phyloP scores from a whole-genome alignment of 2,329 filamentous ascomycete genomes.

The Verticillium tricorpus region DNA sequence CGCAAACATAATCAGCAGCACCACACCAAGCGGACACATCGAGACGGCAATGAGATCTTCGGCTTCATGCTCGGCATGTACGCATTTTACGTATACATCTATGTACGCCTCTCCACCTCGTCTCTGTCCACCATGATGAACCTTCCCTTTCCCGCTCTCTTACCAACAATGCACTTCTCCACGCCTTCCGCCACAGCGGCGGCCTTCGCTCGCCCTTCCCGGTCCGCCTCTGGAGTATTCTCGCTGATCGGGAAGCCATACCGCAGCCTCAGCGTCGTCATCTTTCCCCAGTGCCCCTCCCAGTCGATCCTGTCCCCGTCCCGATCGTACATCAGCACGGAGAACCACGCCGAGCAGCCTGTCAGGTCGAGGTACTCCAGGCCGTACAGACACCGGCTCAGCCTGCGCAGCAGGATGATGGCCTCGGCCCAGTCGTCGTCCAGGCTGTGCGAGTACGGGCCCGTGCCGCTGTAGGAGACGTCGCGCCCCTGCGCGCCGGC shows the following conservation, averaged over 20 bases:
- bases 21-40: background rate
- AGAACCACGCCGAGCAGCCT: conserved; percentile 53
- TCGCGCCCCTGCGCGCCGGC: conserved; percentile 35
- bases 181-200: conserved; percentile 33
- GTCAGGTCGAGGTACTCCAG: conserved; percentile 59
- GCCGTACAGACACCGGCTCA: conserved; percentile 51
- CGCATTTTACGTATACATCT: background rate
- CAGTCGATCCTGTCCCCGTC: conserved; percentile 49
- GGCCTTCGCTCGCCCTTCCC: conserved; percentile 27
- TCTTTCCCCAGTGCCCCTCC: conserved; percentile 49
- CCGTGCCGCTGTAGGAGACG: conserved; percentile 48
- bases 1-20: too few relatives aligned
- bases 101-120: background rate
- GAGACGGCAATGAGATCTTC: background rate
- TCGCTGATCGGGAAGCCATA: conserved; percentile 36
- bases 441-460: conserved; percentile 51
- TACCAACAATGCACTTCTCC: conserved; percentile 41
- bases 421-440: conserved; percentile 59
- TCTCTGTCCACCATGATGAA: conserved; percentile 46
- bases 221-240: conserved; percentile 26
- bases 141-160: conserved; percentile 42
- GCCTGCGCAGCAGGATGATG: conserved; percentile 47
- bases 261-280: conserved; percentile 38
- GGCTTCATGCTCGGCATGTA: background rate
- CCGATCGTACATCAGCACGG: conserved; percentile 36